Evolutionary conservation across 768 basidiomycete genomes (phyloP).

Genomic region (Naganishia onofrii): DNA sequence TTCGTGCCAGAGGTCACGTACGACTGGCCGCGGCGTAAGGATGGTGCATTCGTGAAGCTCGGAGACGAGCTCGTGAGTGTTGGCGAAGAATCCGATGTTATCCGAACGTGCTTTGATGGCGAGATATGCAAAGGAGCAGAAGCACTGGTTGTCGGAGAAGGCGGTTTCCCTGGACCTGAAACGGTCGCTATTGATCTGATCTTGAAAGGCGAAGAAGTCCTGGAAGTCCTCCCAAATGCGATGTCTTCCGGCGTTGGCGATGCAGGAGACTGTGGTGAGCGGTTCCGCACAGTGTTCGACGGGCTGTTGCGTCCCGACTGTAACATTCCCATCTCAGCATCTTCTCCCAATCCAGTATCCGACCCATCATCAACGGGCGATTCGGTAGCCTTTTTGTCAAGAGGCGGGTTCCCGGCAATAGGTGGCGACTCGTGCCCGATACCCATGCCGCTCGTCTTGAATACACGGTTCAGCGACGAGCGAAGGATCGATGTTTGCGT

Average conservation of each 20-base stretch:
- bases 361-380: neutral
- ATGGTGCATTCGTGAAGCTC: slow-evolving; percentile 3
- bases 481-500: neutral
- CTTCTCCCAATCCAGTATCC: neutral
- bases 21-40: slow-evolving; percentile 19
- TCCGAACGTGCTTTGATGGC: neutral
- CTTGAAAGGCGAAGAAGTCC: neutral
- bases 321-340: neutral
- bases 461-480: neutral
- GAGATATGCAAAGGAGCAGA: neutral
- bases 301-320: neutral
- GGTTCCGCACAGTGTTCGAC: neutral
- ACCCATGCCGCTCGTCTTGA: neutral
- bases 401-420: neutral
- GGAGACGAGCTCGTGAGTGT: too few species aligned
- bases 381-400: neutral
- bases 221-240: neutral
- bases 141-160: neutral
- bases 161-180: neutral
- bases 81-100: neutral
- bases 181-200: neutral
- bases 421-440: neutral
- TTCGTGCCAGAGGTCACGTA: slow-evolving; percentile 18
- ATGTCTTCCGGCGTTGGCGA: neutral
- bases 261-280: neutral